Conservation (phyloP, 257 asterid genomes). For the Capsicum pubescens region DNA sequence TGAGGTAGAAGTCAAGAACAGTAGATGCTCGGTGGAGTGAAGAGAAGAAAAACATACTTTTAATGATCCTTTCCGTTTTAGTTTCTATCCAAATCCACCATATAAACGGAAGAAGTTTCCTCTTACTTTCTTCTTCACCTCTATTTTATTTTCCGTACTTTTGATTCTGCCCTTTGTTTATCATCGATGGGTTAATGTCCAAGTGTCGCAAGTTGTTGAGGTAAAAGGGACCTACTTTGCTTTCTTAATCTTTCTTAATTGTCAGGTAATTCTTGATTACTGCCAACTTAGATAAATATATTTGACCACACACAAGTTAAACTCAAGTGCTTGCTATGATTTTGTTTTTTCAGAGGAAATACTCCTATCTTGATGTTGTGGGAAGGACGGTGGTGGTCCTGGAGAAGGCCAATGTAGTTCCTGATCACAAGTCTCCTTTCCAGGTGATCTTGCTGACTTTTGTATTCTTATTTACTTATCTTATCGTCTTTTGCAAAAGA, state of each 20-base stretch:
- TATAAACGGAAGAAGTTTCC: background rate
- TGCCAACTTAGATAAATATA: background rate
- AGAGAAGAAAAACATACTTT: background rate
- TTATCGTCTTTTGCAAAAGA: conserved; percentile 1
- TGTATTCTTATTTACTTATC: background rate
- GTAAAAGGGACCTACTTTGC: conserved; percentile 5
- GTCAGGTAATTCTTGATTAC: conserved; percentile 17
- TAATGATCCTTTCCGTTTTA: background rate
- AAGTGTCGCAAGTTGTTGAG: background rate
- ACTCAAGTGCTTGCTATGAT: conserved; percentile 40
- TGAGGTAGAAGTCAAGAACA: background rate
- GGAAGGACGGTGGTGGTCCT: conserved; percentile 96
- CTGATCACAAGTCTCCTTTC: conserved; percentile 89
- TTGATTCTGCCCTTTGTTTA: conserved; percentile 2
- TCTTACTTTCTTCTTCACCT: background rate
- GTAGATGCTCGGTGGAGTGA: background rate
- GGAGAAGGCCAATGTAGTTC: conserved; percentile 87
- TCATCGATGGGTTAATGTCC: background rate
- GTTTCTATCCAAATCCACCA: conserved; percentile 17
- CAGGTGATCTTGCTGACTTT: conserved; percentile 64
- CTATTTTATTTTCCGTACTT: conserved; percentile 1
- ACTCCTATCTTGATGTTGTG: conserved; percentile 91
- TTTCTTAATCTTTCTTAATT: background rate
- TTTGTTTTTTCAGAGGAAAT: conserved; percentile 81
- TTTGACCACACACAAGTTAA: conserved; percentile 17